Evolutionary conservation across 1,139 yeast genomes (phyloP).

Genomic region (Hyphopichia buzzinii): DNA sequence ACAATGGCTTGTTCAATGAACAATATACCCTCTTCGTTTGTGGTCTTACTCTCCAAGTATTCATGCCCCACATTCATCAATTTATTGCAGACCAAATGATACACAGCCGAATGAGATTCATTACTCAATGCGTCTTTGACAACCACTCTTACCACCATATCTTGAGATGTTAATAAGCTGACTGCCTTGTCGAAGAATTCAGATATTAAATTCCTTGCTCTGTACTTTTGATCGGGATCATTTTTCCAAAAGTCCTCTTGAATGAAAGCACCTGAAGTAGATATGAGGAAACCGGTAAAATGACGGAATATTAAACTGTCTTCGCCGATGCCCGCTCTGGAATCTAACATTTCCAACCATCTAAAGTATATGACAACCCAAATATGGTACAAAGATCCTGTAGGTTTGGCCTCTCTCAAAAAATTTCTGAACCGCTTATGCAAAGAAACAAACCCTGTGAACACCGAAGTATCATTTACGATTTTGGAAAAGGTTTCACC

Average conservation of each 20-base stretch:
- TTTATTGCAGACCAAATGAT: slow-evolving; percentile 34
- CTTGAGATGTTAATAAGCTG: slow-evolving; percentile 46
- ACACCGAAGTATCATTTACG: slow-evolving; percentile 56
- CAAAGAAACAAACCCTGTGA: slow-evolving; percentile 74
- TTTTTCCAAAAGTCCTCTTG: slow-evolving; percentile 25
- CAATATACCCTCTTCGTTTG: slow-evolving; percentile 31
- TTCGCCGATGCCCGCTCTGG: slow-evolving; percentile 21
- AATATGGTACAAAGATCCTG: slow-evolving; percentile 57
- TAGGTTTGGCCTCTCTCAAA: slow-evolving; percentile 56
- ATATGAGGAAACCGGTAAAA: slow-evolving; percentile 60
- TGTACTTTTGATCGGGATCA: slow-evolving; percentile 24
- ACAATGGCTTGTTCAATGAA: slow-evolving; percentile 41
- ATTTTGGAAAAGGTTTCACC: slow-evolving; percentile 48
- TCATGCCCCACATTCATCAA: slow-evolving; percentile 23
- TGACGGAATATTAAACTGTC: slow-evolving; percentile 52
- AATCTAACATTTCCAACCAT: slow-evolving; percentile 43
- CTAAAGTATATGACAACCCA: slow-evolving; percentile 61
- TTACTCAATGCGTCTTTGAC: slow-evolving; percentile 43
- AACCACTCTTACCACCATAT: slow-evolving; percentile 49
- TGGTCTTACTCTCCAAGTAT: slow-evolving; percentile 24
- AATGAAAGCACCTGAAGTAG: slow-evolving; percentile 56
- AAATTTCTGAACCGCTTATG: slow-evolving; percentile 65
- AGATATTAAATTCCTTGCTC: slow-evolving; percentile 29
- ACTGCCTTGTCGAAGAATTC: slow-evolving; percentile 53
- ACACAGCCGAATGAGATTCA: slow-evolving; percentile 48